Base-by-base conservation (phyloP, 305 asterid genomes). In the Ilex paraguariensis region DNA sequence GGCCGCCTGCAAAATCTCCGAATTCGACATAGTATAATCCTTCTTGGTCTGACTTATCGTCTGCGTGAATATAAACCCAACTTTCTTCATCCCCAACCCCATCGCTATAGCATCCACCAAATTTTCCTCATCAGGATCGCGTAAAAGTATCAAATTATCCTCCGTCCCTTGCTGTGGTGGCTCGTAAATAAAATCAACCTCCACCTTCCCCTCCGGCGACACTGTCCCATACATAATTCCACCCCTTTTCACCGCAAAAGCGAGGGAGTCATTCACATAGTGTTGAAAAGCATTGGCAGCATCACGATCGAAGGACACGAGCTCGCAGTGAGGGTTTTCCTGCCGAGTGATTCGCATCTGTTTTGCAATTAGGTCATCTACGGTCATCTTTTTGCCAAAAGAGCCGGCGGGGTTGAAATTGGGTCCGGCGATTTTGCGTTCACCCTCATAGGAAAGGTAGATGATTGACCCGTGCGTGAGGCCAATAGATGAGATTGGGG, bases 321-420 rank as follows among this genome's bases (percentile, higher is more conserved):
- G 83, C 73, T 87, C 95, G 56, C 96, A 90, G 31, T 93, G 97
- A 21, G 99, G 95, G 56, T 66, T 81, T 70, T 93, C 99, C 72
- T 93, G 99, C 31, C 96, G 84, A 14, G 87, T 75, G 31, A 93
- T 57, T 31, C 99, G 85, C 99, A 90, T 90, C 66, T 93, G 99
- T 74, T 86, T 90, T 4, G 99, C 99, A 60, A 93, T 93, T 13
- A 93, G 71, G 72, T 93, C 99, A 59, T 93, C 99, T 84, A 93
- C 85, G 40, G 99, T 93, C 99, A 90, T 93, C 89, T 90, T 93
- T 81, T 66, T 84, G 17, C 99, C 99, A 61, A 93, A 93, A 2
- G 97, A 87, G 5, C 99, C 99, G 12, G 94, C 77, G 0, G 95
- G 94, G 40, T 76, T 65, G 66, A 93, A 67, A 15, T 75, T 59